A percentile compares a stretch with the other conserved stretches of the same genome.
Evolutionary conservation across 176 grass and related monocot species (phyloP).

Genomic region (Avena atlantica): DNA sequence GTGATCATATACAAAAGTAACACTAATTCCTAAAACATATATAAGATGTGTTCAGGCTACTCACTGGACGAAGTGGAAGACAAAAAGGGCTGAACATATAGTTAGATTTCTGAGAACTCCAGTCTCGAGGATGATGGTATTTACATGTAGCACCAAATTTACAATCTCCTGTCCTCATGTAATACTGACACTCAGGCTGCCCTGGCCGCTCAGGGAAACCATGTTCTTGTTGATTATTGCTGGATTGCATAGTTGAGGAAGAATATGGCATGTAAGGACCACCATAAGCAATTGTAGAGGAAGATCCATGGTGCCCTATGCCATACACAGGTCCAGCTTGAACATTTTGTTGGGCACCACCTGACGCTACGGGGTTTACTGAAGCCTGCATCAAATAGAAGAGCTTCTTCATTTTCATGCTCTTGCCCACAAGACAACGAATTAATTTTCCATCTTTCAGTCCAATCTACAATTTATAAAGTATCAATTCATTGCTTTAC

Average conservation of each 20-base stretch:
- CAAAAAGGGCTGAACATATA: conserved; percentile 60
- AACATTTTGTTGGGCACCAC: conserved; percentile 64
- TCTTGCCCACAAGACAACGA: conserved; percentile 34
- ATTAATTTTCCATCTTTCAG: conserved; percentile 19
- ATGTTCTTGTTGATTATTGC: conserved; percentile 63
- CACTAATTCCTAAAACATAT: conserved; percentile 24
- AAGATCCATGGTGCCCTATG: conserved; percentile 66
- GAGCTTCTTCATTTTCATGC: conserved; percentile 8
- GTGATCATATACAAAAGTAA: conserved; percentile 25
- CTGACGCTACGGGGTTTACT: conserved; percentile 59
- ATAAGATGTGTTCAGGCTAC: conserved; percentile 37
- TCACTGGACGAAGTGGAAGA: conserved; percentile 80
- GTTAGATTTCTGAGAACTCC: conserved; percentile 58
- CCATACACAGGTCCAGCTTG: conserved; percentile 71
- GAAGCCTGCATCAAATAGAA: conserved; percentile 57
- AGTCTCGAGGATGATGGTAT: conserved; percentile 82
- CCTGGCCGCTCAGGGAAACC: conserved; percentile 76
- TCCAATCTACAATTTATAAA: conserved; percentile 10
- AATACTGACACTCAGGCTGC: conserved; percentile 80
- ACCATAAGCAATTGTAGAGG: conserved; percentile 53
- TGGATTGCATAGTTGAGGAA: conserved; percentile 59
- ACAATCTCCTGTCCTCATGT: conserved; percentile 80
- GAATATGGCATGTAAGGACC: conserved; percentile 56
- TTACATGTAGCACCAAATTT: conserved; percentile 83
- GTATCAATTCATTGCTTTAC: conserved; percentile 30